Base-by-base conservation (phyloP, 306 rosid species). In the Pyrus bretschneideri region DNA sequence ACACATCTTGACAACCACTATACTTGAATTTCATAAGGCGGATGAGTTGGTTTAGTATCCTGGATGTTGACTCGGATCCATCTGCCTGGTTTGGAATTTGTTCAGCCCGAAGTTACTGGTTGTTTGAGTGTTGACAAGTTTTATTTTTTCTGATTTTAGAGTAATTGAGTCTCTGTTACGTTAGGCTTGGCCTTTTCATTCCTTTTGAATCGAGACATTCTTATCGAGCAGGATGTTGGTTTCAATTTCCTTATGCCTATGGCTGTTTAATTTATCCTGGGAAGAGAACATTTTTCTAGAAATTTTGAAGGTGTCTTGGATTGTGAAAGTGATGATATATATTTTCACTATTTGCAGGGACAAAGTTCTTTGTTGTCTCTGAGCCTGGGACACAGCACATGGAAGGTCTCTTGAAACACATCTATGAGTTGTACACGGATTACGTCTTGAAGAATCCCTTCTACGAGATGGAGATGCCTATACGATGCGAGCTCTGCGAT, bases 401-500 rank as follows among this genome's bases (percentile, higher is more conserved):
- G 96, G 98, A 92, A 71, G 83, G 70, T 82, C 87, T 92, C 71
- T 83, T 95, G 87, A 95, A 90, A 77, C 73, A 77, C 75, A 81
- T 95, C 58, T 92, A 95, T 52, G 97, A 88, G 73, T 23, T 95
- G 79, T 90, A 92, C 86, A 86, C 97, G 6, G 97, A 95, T 83
- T 95, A 81, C 75, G 97, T 92, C 69, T 69, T 95, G 90, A 95
- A 95, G 93, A 95, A 92, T 59, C 98, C 97, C 12, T 92, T 95
- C 85, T 95, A 95, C 81, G 97, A 95, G 85, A 89, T 95, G 95
- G 98, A 95, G 91, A 95, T 95, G 98, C 97, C 98, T 21, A 89
- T 90, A 65, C 87, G 97, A 13, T 95, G 97, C 61, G 98, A 95
- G 84, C 97, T 92, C 75, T 95, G 92, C 27, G 98, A 95, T 46